Percentiles rank a stretch among this genome's conserved stretches.
Evolutionary conservation across 2,329 filamentous ascomycete species (phyloP).

Genomic region (Arachnomyces sp.): DNA sequence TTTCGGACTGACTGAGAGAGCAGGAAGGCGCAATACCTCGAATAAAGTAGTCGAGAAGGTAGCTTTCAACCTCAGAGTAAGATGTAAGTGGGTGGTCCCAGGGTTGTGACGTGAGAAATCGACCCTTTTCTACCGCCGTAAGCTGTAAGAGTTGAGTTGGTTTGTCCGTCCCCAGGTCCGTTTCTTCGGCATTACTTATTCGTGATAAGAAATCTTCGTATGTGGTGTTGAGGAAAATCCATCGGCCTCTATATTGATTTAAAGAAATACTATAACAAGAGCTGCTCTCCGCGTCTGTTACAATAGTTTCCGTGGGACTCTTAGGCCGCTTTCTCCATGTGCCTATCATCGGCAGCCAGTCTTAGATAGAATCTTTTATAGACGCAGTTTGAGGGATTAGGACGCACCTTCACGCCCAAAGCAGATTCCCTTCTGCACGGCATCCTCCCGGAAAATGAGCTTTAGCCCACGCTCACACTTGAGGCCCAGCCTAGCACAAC

Average conservation of each 20-base stretch:
- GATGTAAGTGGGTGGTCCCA: conserved; percentile 10
- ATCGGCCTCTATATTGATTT: conserved; percentile 12
- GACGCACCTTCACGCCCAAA: conserved; percentile 21
- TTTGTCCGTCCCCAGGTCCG: no score
- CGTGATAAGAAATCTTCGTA: conserved; percentile 17
- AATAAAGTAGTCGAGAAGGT: conserved; percentile 24
- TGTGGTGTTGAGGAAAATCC: conserved; percentile 22
- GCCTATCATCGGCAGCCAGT: background rate
- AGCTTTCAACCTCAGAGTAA: conserved; percentile 10
- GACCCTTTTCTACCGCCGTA: no score
- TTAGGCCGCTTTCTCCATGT: conserved; percentile 3
- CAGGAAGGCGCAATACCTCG: conserved; percentile 23
- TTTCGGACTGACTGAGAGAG: conserved; percentile 21
- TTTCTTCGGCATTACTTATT: no score
- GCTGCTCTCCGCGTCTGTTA: background rate
- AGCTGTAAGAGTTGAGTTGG: no score
- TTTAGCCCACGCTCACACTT: conserved; percentile 19
- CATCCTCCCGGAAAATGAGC: conserved; percentile 24
- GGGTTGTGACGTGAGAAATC: background rate
- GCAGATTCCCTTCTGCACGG: conserved; percentile 21
- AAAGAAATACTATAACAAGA: conserved; percentile 6
- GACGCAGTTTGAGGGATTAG: no score
- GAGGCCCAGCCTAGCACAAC: conserved; percentile 20
- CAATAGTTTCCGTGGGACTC: conserved; percentile 1
- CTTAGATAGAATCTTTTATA: background rate